A percentile compares a stretch with the other conserved stretches of the same genome.
Conservation (phyloP, 495 filamentous ascomycete genomes). For the Pyrenopolyporus hunteri region DNA sequence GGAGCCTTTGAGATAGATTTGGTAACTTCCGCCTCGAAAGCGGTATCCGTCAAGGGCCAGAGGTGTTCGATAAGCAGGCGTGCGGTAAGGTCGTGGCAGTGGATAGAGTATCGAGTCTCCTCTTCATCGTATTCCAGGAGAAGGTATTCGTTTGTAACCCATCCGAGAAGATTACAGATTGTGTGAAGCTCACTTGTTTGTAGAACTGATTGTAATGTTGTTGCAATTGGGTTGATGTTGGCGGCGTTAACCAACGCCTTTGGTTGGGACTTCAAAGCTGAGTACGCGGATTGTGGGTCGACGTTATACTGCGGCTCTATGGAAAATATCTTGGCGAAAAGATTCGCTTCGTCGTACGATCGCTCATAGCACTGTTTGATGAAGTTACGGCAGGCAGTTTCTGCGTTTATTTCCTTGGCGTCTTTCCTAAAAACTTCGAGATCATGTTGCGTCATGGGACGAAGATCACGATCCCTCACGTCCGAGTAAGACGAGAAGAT, state of each 20-base stretch:
- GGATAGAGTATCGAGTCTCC: slow-evolving; percentile 74
- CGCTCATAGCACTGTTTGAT: slow-evolving; percentile 58
- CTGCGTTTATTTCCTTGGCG: slow-evolving; percentile 50
- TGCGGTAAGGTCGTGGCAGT: slow-evolving; percentile 67
- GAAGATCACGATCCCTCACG: slow-evolving; percentile 55
- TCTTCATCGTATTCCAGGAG: slow-evolving; percentile 76
- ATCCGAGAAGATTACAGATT: slow-evolving; percentile 77
- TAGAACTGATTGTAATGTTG: slow-evolving; percentile 51
- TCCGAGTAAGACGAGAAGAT: slow-evolving; percentile 53
- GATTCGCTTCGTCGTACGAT: slow-evolving; percentile 53
- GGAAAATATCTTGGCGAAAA: slow-evolving; percentile 56
- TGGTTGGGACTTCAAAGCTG: slow-evolving; percentile 47
- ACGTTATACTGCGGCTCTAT: slow-evolving; percentile 54
- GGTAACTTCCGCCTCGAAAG: slow-evolving; percentile 58
- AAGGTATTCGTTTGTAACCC: slow-evolving; percentile 81
- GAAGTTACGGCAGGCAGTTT: slow-evolving; percentile 54
- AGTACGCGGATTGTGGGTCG: slow-evolving; percentile 51
- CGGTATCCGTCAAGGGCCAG: slow-evolving; percentile 57
- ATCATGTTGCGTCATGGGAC: slow-evolving; percentile 60
- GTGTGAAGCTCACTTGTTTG: slow-evolving; percentile 51
- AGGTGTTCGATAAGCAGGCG: slow-evolving; percentile 59
- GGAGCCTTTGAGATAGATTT: slow-evolving; percentile 57
- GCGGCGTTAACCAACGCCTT: slow-evolving; percentile 50
- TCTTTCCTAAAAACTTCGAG: slow-evolving; percentile 57
- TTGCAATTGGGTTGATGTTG: slow-evolving; percentile 54